Evolutionary conservation across 768 basidiomycete species (phyloP), one percentile per base, ranked within the genome.

Genomic region (Tulasnella sp.): DNA sequence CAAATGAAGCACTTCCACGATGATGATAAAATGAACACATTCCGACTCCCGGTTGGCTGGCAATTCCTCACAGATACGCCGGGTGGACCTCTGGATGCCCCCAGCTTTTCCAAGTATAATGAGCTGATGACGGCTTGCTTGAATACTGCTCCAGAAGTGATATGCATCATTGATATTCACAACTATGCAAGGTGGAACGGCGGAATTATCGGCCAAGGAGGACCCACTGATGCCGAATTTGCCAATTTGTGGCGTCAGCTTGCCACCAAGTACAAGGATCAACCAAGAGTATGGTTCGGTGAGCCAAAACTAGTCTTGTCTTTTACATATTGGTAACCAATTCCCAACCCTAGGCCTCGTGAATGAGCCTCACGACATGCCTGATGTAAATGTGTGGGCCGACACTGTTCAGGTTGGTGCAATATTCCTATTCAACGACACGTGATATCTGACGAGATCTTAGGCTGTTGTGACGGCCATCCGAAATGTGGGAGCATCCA

Each of bases 391-490:
- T 22, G 56, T 61, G 1, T 78, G 76, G 76, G 76, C 74, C 5
- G 60, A 53, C 12, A 62, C 73, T 1, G 72, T 78, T 25, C 77
- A 35, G 34, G 12, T 35, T 35, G 34, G 12, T 12, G 34, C 16
- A 16, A 35, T 35, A 35, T 35, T 35, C n/a, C n/a, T n/a, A n/a
- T n/a, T n/a, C n/a, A n/a, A n/a, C n/a, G n/a, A n/a, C n/a, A n/a
- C n/a, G n/a, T n/a, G n/a, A n/a, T n/a, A n/a, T n/a, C n/a, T n/a
- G n/a, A n/a, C n/a, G n/a, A n/a, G n/a, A n/a, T n/a, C n/a, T n/a
- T n/a, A 79, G 62, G 71, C 71, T n/a, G 75, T 72, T 12, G 76
- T 81, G 16, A 77, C 73, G 19, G 77, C 76, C 3, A 79, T 81
- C 55, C 73, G 79, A 40, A 62, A 68, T 2, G 75, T 72, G 3